Base-by-base conservation (phyloP, 1,284 basidiomycete species). In the Cutaneotrichosporon dermatis region DNA sequence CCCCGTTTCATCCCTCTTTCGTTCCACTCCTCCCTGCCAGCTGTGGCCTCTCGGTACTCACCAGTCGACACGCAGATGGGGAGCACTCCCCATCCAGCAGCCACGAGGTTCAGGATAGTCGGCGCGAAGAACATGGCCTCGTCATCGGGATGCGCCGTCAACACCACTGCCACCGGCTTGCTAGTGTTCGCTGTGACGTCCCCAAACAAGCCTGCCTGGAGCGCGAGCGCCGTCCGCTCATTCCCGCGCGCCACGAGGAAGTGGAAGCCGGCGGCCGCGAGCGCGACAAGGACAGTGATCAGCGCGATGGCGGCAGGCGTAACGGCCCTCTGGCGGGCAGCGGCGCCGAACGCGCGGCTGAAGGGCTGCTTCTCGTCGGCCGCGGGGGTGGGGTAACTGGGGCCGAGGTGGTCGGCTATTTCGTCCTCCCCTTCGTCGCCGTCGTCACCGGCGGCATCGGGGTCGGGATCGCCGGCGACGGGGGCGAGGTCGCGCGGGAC, bases 101-200 rank as follows among this genome's bases (percentile, higher is more conserved):
- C 41, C 1, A 60, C 50, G 37, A 79, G 60, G n/a, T 58, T 67
- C 36, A 73, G 54, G n/a, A 77, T 66, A 1, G 69, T 74, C 2
- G 77, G 76, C 5, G 83, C 2, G 73, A 93, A 93, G 59, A 93
- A 87, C 50, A 93, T 82, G 71, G 90, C 86, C 68, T 93, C 92
- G 71, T 92, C 88, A 34, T 80, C 79, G 0, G 76, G 65, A 16
- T 79, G 77, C 16, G 77, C 76, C 1, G 77, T 79, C 9, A 79
- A 56, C 82, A 83, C 68, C 85, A 76, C 54, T 7, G 69, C 73
- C 5, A 54, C 34, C 0, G 63, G 63, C 6, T 16, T 40, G 35
- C 40, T 41, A 25, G 36, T 34, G 15, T 10, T 42, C 50, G n/a
- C n/a, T n/a, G n/a, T n/a, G n/a, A n/a, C 37, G 11, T 54, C 4